Evolutionary conservation across 495 filamentous ascomycete species (phyloP).

Genomic region (Hyaloscypha variabilis): DNA sequence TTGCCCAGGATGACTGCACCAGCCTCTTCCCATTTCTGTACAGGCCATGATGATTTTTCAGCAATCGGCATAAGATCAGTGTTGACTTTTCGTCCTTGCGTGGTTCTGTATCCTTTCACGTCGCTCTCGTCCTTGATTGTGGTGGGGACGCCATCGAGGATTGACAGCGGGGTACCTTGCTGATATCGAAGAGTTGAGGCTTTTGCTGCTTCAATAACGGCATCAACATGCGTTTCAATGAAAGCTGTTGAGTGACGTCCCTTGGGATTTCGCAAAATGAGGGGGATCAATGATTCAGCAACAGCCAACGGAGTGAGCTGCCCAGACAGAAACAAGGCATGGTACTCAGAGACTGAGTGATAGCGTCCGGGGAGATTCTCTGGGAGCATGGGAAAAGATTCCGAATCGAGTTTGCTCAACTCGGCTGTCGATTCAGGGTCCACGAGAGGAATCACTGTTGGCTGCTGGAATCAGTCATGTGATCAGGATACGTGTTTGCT

Average conservation of each 20-base stretch:
- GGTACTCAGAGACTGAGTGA: conserved; percentile 76
- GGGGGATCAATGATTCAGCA: conserved; percentile 65
- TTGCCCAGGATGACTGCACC: conserved; percentile 87
- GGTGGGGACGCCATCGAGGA: conserved; percentile 84
- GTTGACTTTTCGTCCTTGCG: conserved; percentile 47
- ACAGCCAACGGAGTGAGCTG: conserved; percentile 72
- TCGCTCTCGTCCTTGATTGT: conserved; percentile 87
- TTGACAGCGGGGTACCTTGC: conserved; percentile 59
- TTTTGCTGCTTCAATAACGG: conserved; percentile 66
- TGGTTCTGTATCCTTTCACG: conserved; percentile 72
- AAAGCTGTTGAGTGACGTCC: conserved; percentile 71
- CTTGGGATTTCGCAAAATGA: conserved; percentile 61
- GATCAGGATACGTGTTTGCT: background rate
- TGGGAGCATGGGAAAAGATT: conserved; percentile 37
- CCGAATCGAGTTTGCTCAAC: conserved; percentile 37
- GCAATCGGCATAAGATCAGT: conserved; percentile 46
- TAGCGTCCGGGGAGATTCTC: conserved; percentile 50
- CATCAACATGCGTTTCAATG: conserved; percentile 58
- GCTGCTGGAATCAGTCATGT: conserved; percentile 36
- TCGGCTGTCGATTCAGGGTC: conserved; percentile 30
- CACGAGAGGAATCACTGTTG: conserved; percentile 75
- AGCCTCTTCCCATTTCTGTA: conserved; percentile 71
- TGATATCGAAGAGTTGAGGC: conserved; percentile 72
- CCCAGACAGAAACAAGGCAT: conserved; percentile 68
- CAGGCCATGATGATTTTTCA: conserved; percentile 70